Conservation (phyloP, 192 early-diverging fungal genomes). For the Gaertneriomyces sp. region DNA sequence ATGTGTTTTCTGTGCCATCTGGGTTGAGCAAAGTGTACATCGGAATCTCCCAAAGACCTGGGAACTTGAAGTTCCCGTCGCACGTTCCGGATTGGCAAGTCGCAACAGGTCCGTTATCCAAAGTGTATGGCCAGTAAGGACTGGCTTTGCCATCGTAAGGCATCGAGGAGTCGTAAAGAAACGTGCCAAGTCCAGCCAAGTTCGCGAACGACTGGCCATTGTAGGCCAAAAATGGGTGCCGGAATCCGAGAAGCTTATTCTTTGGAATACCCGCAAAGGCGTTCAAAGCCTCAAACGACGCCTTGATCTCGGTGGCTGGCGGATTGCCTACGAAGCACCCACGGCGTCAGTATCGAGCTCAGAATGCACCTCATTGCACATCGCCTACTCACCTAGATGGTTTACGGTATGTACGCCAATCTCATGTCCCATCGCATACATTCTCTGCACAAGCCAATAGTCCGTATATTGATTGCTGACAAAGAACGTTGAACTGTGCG, state of each 20-base stretch:
- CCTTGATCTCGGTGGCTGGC: constrained; percentile 20
- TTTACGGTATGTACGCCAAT: constrained; percentile 61
- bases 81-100: constrained; percentile 14
- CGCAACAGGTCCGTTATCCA: constrained; percentile 15
- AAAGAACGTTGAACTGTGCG: constrained; percentile 57
- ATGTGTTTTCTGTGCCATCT: constrained; percentile 16
- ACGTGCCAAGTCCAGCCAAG: constrained; percentile 9
- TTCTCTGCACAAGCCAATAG: constrained; percentile 53
- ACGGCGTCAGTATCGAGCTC: background rate
- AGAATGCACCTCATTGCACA: background rate
- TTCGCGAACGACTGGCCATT: constrained; percentile 15
- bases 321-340: background rate
- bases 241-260: constrained; percentile 30
- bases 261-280: constrained; percentile 31
- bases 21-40: constrained; percentile 28
- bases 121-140: constrained; percentile 33
- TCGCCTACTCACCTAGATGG: constrained; percentile 30
- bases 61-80: constrained; percentile 12
- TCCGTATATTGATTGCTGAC: constrained; percentile 61
- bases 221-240: constrained; percentile 37
- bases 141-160: constrained; percentile 2
- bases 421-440: constrained; percentile 62
- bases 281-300: constrained; percentile 18
- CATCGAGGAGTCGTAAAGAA: constrained; percentile 33
- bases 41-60: constrained; percentile 41